Percentiles rank a stretch among this genome's conserved stretches.
These are phyloP conservation scores for Neurospora discreta DNA, from an alignment of 495 filamentous ascomycete genomes.

Conservation along the genomic window DNA sequence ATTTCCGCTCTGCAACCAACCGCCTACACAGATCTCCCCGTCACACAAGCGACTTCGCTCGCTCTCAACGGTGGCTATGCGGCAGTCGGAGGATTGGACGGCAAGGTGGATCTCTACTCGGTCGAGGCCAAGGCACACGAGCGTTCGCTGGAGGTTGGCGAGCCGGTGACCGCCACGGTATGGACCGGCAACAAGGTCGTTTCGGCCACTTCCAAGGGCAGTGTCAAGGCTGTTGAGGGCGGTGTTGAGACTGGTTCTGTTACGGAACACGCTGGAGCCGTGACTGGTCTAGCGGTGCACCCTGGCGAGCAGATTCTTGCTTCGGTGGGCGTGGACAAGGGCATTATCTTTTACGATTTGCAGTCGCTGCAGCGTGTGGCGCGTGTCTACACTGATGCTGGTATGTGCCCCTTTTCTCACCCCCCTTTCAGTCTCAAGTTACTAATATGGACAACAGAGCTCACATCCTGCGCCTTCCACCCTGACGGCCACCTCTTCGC, in stretches of 20 bases:
- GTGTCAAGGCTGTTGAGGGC: conserved; percentile 65
- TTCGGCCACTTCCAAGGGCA: conserved; percentile 62
- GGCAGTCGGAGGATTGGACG: conserved; percentile 70
- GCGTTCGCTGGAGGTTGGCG: conserved; percentile 51
- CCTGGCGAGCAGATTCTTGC: conserved; percentile 76
- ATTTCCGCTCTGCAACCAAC: conserved; percentile 55
- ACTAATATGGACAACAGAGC: conserved; percentile 33
- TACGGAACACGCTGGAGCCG: conserved; percentile 67
- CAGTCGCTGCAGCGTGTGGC: conserved; percentile 50
- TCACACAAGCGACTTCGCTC: conserved; percentile 49
- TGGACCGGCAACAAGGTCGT: conserved; percentile 67
- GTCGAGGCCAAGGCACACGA: conserved; percentile 57
- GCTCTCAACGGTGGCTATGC: conserved; percentile 61
- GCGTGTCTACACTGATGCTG: conserved; percentile 69
- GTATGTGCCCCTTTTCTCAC: conserved; percentile 40
- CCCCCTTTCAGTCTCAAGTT: neutral
- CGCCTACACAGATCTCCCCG: conserved; percentile 53
- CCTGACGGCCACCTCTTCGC: conserved; percentile 93
- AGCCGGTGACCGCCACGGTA: conserved; percentile 63
- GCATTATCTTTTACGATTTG: conserved; percentile 84
- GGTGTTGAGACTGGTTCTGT: conserved; percentile 55
- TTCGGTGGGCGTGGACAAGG: conserved; percentile 85
- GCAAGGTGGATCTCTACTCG: conserved; percentile 69
- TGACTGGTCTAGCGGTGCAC: conserved; percentile 67
- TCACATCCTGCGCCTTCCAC: conserved; percentile 77